Evolutionary conservation across 345 rosid genomes (phyloP).

Genomic region (Mercurialis annua): DNA sequence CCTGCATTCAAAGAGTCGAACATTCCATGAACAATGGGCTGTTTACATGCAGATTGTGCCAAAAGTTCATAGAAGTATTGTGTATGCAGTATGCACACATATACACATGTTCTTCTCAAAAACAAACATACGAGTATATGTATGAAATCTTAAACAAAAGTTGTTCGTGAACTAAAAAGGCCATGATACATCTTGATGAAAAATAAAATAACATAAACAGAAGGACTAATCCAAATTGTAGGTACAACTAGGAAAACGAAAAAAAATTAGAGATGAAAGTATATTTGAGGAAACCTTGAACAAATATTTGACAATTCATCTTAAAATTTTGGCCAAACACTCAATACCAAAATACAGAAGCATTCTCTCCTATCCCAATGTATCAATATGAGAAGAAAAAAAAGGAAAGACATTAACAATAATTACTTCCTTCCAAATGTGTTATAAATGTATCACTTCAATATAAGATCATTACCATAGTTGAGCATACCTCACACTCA

Average conservation of each 20-base stretch:
- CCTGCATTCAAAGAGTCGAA: conserved; percentile 44
- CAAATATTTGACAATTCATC: background rate
- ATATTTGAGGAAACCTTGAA: background rate
- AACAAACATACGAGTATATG: background rate
- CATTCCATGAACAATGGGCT: background rate
- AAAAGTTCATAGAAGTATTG: background rate
- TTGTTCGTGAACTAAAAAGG: background rate
- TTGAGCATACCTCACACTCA: conserved; percentile 76
- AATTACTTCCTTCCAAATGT: background rate
- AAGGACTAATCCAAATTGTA: background rate
- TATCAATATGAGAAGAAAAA: too few species aligned
- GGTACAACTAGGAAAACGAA: background rate
- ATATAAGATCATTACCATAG: conserved; percentile 9
- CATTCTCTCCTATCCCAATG: background rate
- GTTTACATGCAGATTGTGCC: background rate
- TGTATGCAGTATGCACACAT: background rate
- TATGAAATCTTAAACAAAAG: background rate
- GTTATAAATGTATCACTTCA: background rate
- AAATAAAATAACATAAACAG: background rate
- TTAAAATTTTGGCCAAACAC: background rate
- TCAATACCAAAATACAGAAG: background rate
- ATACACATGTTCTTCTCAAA: background rate
- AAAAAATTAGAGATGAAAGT: background rate
- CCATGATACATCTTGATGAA: background rate
- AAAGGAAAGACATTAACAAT: background rate